phyloP scores from a whole-genome alignment of 176 grass and related monocot genomes.

The Dendrocalamus sinicus region DNA sequence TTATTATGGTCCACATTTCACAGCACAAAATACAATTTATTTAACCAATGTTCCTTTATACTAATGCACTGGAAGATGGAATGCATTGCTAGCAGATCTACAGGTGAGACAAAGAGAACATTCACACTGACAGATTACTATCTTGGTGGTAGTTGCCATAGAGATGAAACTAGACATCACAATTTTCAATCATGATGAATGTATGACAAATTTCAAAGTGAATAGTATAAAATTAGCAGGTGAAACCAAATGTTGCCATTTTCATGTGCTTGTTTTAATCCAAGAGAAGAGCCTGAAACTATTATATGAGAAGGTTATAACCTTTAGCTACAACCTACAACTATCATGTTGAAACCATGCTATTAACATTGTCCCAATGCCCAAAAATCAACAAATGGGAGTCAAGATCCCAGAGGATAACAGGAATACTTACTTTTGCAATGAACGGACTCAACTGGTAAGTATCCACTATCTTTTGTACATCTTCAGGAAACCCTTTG shows the following conservation, averaged over 20 bases:
- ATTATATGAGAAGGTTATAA: slow-evolving; percentile 33
- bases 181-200: not conserved
- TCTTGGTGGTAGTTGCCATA: slow-evolving; percentile 4
- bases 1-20: not conserved
- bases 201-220: not conserved
- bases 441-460: slow-evolving; percentile 64
- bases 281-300: not conserved
- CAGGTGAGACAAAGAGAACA: not conserved
- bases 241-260: not conserved
- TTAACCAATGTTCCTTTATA: not conserved
- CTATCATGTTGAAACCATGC: not conserved
- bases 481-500: slow-evolving; percentile 53
- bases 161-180: not conserved
- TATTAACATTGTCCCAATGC: not conserved
- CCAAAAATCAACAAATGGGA: not conserved
- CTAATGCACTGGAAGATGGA: slow-evolving; percentile 1
- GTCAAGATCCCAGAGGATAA: slow-evolving; percentile 1
- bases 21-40: not conserved
- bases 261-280: slow-evolving; percentile 8
- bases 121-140: not conserved
- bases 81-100: not conserved
- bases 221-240: not conserved
- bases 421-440: slow-evolving; percentile 63
- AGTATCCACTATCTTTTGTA: slow-evolving; percentile 61
- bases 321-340: not conserved